Evolutionary conservation across 148 eudicot species (phyloP).

Genomic region (Vaccinium vitisidaea): DNA sequence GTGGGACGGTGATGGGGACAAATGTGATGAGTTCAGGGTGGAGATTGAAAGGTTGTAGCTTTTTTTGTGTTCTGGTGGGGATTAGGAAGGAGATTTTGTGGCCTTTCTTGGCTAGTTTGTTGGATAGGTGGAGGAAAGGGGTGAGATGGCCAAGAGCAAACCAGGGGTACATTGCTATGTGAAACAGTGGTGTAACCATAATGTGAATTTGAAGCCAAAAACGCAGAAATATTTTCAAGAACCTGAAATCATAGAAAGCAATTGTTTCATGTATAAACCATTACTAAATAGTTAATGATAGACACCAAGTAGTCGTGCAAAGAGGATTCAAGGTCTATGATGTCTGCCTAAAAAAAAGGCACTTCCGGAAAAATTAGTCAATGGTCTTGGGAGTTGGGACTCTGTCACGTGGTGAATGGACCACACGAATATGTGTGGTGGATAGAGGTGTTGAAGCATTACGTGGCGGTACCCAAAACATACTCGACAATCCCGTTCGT

Average conservation of each 20-base stretch:
- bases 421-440: no score
- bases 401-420: no score
- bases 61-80: slow-evolving; percentile 18
- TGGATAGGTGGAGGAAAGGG: slow-evolving; percentile 21
- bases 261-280: not conserved
- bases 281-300: no score
- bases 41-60: slow-evolving; percentile 18
- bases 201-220: not conserved
- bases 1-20: slow-evolving; percentile 19
- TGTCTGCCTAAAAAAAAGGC: no score
- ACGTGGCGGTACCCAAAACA: no score
- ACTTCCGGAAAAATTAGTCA: no score
- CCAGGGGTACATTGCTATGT: slow-evolving; percentile 40
- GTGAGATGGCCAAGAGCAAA: slow-evolving; percentile 30
- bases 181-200: slow-evolving; percentile 11
- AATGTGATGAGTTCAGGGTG: slow-evolving; percentile 28
- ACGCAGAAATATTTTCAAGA: not conserved
- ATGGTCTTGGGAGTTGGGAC: no score
- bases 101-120: slow-evolving; percentile 31
- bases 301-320: not conserved
- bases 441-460: no score
- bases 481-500: no score
- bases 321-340: not conserved
- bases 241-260: not conserved
- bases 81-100: slow-evolving; percentile 24